Base-by-base conservation (phyloP, 2,329 filamentous ascomycete species). In the Fusarium devonianum region DNA sequence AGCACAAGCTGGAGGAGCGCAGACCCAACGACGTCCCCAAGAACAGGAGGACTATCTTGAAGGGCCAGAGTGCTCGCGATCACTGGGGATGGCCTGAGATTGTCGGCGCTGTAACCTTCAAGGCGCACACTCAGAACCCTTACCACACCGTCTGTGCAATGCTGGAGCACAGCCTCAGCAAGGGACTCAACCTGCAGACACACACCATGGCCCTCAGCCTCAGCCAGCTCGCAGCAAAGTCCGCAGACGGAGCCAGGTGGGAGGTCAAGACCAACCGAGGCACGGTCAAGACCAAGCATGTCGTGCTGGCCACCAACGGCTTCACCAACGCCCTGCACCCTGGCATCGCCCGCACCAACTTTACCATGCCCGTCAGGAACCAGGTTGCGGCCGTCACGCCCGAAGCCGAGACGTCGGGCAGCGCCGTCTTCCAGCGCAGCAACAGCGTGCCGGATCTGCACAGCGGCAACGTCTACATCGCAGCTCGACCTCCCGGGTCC, bases 11-110 rank as follows among this genome's bases (percentile, higher is more conserved):
- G 2, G 52, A 51, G 4, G 29, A 56, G 16, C 40, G 47, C 3
- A 21, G 52, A 2, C 52, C 52, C 1, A 32, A 56, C 4, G 51
- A 56, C 7, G 51, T 56, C 17, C 52, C 52, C 0, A 50, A 56
- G 13, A 56, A 56, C 25, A 56, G 30, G 8, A 37, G 52, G 5
- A 56, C 52, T 1, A 45, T 56, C 8, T 37, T 19, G 38, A 51
- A 51, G 4, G 52, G 35, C 0, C 51, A 56, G 5, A 23, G 25
- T 1, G 52, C 52, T 8, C 52, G 52, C 0, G 38, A 56, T 1
- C 50, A 56, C 3, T 56, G 52, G 52, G 34, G 35, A 22, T 56
- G 52, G 52, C 52, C 52, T 0, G 52, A 56, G 11, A 56, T 56
- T 0, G 35, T 56, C 0, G 52, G 52, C 1, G 51, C 52, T 9